Evolutionary conservation across 2,329 filamentous ascomycete genomes (phyloP).

Genomic region (Endothia cerciana): DNA sequence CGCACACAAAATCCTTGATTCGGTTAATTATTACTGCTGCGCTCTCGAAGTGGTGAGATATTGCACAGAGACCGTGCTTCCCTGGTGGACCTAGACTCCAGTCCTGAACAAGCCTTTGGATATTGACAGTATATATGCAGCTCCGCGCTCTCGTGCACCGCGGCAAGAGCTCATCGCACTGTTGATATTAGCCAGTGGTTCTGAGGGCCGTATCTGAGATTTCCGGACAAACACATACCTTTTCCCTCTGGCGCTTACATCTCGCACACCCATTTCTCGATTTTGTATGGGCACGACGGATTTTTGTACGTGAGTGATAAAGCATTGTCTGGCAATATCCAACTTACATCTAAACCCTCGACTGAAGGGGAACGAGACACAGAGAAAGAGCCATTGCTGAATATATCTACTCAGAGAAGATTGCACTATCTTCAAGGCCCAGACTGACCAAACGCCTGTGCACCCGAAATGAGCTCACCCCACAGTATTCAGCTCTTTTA

Average conservation of each 20-base stretch:
- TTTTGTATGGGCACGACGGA: conserved; percentile 20
- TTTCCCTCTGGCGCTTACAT: conserved; percentile 21
- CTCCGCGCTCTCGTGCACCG: conserved; percentile 49
- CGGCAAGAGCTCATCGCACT: conserved; percentile 53
- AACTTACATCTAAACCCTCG: not conserved
- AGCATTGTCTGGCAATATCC: not conserved
- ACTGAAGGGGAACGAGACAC: too few relatives aligned
- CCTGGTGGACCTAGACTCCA: not conserved
- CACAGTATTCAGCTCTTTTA: conserved; percentile 41
- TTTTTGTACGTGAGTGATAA: not conserved
- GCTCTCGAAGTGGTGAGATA: not conserved
- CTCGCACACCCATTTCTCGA: conserved; percentile 19
- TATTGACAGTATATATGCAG: conserved; percentile 54
- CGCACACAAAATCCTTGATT: not conserved
- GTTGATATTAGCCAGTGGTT: not conserved
- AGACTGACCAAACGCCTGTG: conserved; percentile 30
- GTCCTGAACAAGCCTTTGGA: conserved; percentile 33
- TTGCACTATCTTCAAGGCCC: too few relatives aligned
- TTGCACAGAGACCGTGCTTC: not conserved
- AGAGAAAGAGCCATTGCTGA: not conserved
- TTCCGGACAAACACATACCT: conserved; percentile 3
- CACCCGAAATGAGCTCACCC: conserved; percentile 36
- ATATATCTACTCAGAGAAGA: not conserved
- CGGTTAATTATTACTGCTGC: not conserved
- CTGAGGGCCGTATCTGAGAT: not conserved